phyloP scores from a whole-genome alignment of 495 filamentous ascomycete genomes.

The Amphirosellinia nigrospora region DNA sequence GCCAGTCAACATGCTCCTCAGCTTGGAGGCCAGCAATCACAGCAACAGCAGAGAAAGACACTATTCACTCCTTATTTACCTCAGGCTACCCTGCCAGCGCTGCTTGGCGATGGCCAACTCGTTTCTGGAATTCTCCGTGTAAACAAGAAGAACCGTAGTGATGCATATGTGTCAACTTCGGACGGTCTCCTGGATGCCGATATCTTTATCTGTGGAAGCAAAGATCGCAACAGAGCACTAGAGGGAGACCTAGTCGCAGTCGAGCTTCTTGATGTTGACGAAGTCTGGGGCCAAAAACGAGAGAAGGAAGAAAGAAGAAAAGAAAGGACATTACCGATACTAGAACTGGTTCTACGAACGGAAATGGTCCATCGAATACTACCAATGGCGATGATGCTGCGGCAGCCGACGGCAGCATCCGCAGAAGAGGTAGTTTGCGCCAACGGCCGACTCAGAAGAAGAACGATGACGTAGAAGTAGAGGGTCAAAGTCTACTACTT shows the following conservation, averaged over 20 bases:
- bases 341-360: conserved; percentile 73
- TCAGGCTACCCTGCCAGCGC: conserved; percentile 89
- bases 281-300: conserved; percentile 97
- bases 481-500: conserved; percentile 93
- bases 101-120: conserved; percentile 89
- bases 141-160: conserved; percentile 99
- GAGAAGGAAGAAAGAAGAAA: conserved; percentile 99
- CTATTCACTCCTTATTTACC: conserved; percentile 98
- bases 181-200: conserved; percentile 90
- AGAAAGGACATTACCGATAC: conserved; percentile 97
- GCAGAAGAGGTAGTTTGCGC: conserved; percentile 89
- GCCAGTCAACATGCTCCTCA: conserved; percentile 80
- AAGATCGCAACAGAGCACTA: conserved; percentile 93
- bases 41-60: conserved; percentile 92
- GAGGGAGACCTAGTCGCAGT: conserved; percentile 96
- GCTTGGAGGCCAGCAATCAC: conserved; percentile 68
- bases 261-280: conserved; percentile 95
- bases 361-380: conserved; percentile 66
- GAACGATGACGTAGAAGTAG: conserved; percentile 98
- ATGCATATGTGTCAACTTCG: conserved; percentile 93
- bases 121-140: conserved; percentile 96
- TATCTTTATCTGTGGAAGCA: conserved; percentile 99
- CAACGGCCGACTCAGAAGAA: conserved; percentile 99
- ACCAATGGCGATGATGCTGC: conserved; percentile 71
- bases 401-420: conserved; percentile 79